Evolutionary conservation across 2,329 filamentous ascomycete genomes (phyloP).

Genomic region (Akanthomyces uredinophilus): DNA sequence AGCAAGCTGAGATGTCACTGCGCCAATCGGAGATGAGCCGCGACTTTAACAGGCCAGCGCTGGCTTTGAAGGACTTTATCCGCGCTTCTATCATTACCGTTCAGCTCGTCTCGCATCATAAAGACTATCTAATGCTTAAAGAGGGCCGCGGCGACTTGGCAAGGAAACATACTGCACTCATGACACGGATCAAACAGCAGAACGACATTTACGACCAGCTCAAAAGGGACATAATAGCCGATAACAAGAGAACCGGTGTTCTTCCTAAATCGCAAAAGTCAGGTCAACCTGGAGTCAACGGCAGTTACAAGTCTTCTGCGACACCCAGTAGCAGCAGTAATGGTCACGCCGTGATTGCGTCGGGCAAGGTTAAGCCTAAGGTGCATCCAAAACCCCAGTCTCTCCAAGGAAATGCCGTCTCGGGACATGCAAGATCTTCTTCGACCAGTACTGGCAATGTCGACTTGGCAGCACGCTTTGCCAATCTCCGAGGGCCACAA

Average conservation of each 20-base stretch:
- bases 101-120: slow-evolving; percentile 70
- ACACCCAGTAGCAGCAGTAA: not conserved
- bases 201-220: slow-evolving; percentile 50
- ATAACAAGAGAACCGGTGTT: slow-evolving; percentile 59
- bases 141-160: slow-evolving; percentile 45
- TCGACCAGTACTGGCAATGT: slow-evolving; percentile 30
- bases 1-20: slow-evolving; percentile 47
- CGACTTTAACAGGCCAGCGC: slow-evolving; percentile 62
- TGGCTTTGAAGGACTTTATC: slow-evolving; percentile 79
- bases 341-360: slow-evolving; percentile 16
- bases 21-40: slow-evolving; percentile 57
- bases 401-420: slow-evolving; percentile 54
- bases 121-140: slow-evolving; percentile 64
- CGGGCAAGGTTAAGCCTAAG: slow-evolving; percentile 36
- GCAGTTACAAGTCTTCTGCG: slow-evolving; percentile 15
- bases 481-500: slow-evolving; percentile 45
- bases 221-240: slow-evolving; percentile 55
- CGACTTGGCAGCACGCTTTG: slow-evolving; percentile 54
- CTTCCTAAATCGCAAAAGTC: slow-evolving; percentile 30
- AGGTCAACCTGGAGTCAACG: slow-evolving; percentile 10
- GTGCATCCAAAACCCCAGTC: slow-evolving; percentile 64
- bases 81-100: slow-evolving; percentile 74
- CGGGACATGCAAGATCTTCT: slow-evolving; percentile 26
- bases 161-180: slow-evolving; percentile 44
- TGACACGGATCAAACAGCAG: slow-evolving; percentile 44